Percentiles rank a stretch among this genome's conserved stretches.
Evolutionary conservation across 495 filamentous ascomycete species (phyloP).

Genomic region (Xylaria castorea): DNA sequence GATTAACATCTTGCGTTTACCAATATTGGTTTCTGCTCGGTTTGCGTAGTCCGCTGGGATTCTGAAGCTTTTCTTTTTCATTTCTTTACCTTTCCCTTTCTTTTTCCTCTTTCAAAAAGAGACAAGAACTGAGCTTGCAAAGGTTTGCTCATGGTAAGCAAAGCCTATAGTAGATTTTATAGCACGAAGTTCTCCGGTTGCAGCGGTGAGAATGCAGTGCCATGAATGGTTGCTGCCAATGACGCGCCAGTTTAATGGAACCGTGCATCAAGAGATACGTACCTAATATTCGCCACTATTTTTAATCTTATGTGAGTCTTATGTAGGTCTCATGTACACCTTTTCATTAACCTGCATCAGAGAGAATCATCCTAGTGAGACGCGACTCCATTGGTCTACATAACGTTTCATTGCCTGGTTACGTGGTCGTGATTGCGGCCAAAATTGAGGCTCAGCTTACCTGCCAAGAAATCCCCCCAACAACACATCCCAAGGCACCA

Average conservation of each 20-base stretch:
- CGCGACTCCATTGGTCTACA: neutral
- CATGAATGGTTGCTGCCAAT: neutral
- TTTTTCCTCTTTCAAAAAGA: too few species aligned
- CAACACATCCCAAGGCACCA: neutral
- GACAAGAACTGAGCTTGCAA: too few species aligned
- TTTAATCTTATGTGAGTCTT: too few species aligned
- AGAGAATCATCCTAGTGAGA: neutral
- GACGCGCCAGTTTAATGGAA: neutral
- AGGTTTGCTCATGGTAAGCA: too few species aligned
- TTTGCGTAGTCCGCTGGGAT: too few species aligned
- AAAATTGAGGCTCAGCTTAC: conserved; percentile 4
- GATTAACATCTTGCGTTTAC: too few species aligned
- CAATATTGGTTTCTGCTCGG: too few species aligned
- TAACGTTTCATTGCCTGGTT: neutral
- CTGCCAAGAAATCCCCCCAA: neutral
- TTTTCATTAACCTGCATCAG: neutral
- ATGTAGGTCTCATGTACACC: neutral
- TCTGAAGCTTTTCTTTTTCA: too few species aligned
- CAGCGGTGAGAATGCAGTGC: neutral
- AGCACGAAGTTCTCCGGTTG: neutral
- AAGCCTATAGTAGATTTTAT: too few species aligned
- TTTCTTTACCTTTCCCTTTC: too few species aligned
- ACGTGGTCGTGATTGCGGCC: neutral
- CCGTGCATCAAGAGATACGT: neutral
- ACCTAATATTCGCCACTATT: neutral